These are phyloP conservation scores for Trichoderma sp. DNA, from an alignment of 2,329 filamentous ascomycete genomes.

Conservation along the genomic window DNA sequence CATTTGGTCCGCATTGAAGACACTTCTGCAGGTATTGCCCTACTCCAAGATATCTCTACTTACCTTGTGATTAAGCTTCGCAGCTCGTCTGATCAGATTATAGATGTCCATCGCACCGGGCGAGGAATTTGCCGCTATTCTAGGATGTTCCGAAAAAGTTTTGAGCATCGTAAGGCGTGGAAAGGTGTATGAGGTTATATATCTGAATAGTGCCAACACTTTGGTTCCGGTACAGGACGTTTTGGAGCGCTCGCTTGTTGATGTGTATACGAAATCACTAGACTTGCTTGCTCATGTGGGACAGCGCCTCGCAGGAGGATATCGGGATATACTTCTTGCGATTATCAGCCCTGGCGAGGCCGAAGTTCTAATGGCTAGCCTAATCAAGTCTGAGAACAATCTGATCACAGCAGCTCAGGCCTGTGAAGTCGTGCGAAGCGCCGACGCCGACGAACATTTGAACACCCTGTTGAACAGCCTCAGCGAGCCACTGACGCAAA, in stretches of 20 bases:
- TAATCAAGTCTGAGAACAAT: neutral
- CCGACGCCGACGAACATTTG: neutral
- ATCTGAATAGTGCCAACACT: neutral
- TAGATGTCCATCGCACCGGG: neutral
- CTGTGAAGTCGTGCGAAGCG: neutral
- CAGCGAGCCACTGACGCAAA: neutral
- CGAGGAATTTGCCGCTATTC: neutral
- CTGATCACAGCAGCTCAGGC: neutral
- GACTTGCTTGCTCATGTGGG: slow-evolving; percentile 2
- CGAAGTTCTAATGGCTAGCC: neutral
- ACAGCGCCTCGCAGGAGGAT: neutral
- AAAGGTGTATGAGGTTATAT: neutral
- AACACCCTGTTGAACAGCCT: neutral
- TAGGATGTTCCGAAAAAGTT: neutral
- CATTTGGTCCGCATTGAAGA: neutral
- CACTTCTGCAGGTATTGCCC: neutral
- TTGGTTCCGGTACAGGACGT: neutral
- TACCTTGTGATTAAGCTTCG: accelerated
- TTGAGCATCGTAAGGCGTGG: neutral
- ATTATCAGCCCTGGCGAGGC: neutral
- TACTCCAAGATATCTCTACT: neutral
- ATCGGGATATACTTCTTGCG: neutral
- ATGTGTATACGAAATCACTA: neutral
- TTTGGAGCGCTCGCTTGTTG: neutral
- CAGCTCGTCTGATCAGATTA: neutral